Evolutionary conservation across 2,329 filamentous ascomycete species (phyloP).

Genomic region (Nannizzia gypsea): DNA sequence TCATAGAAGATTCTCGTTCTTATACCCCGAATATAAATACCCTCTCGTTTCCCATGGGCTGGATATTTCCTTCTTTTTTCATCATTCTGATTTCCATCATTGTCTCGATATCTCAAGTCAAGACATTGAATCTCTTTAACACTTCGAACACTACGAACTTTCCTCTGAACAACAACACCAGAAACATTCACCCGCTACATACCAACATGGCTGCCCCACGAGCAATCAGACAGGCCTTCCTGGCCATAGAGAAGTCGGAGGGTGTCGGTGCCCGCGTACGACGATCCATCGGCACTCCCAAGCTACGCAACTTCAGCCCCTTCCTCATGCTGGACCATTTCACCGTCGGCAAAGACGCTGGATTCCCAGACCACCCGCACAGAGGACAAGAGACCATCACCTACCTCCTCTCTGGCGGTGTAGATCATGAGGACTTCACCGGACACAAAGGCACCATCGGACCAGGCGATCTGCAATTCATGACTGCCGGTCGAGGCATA

Average conservation of each 20-base stretch:
- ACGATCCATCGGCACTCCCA: conserved; percentile 72
- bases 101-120: neutral
- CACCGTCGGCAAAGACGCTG: conserved; percentile 62
- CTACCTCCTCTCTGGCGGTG: conserved; percentile 71
- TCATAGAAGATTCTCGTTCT: neutral
- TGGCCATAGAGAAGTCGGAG: conserved; percentile 75
- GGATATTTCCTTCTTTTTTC: neutral
- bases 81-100: neutral
- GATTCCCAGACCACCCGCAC: conserved; percentile 79
- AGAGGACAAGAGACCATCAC: conserved; percentile 83
- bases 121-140: neutral
- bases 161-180: neutral
- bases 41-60: neutral
- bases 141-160: neutral
- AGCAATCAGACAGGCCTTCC: conserved; percentile 69
- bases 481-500: conserved; percentile 86
- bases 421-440: conserved; percentile 88
- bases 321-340: conserved; percentile 98
- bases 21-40: neutral
- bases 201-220: conserved; percentile 53
- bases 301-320: conserved; percentile 74
- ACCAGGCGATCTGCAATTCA: conserved; percentile 88
- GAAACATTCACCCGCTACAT: conserved; percentile 7
- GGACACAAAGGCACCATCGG: conserved; percentile 74
- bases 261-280: conserved; percentile 79